Conservation (phyloP, 306 rosid species). For the Pterocarpus macrocarpus region DNA sequence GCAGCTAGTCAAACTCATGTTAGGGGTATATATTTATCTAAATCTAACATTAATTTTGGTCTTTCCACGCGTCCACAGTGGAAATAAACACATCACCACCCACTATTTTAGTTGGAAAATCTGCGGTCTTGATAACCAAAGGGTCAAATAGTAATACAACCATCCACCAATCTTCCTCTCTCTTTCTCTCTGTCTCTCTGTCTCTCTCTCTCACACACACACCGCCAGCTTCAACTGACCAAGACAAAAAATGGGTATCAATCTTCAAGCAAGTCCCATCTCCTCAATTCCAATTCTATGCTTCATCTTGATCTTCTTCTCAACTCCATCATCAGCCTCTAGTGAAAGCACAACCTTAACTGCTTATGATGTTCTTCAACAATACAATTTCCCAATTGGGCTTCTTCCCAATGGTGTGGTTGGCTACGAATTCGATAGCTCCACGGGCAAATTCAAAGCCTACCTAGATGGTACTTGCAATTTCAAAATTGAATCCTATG, state of each 20-base stretch:
- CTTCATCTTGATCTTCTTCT: constrained; percentile 39
- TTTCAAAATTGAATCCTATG: constrained; percentile 51
- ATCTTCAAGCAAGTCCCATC: constrained; percentile 30
- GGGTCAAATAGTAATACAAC: constrained; percentile 16
- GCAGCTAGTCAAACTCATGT: neutral
- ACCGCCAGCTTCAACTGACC: neutral
- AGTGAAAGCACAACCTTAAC: constrained; percentile 18
- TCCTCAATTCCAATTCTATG: constrained; percentile 27
- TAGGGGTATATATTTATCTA: neutral
- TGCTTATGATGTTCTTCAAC: constrained; percentile 58
- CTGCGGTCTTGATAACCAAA: constrained; percentile 5
- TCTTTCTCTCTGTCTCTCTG: too few relatives aligned
- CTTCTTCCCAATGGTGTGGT: constrained; percentile 62
- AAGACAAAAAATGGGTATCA: constrained; percentile 12
- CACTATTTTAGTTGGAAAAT: constrained; percentile 3
- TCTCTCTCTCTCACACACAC: neutral
- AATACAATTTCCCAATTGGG: constrained; percentile 62
- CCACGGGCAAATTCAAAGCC: constrained; percentile 65
- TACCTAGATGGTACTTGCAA: constrained; percentile 53
- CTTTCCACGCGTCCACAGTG: constrained; percentile 18
- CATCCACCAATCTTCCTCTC: neutral
- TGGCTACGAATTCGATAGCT: constrained; percentile 54
- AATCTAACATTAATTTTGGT: neutral
- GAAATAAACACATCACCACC: neutral
- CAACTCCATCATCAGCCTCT: constrained; percentile 39